Conservation (phyloP, 2,329 filamentous ascomycete species). For the Phyllosticta paracitricarpa region DNA sequence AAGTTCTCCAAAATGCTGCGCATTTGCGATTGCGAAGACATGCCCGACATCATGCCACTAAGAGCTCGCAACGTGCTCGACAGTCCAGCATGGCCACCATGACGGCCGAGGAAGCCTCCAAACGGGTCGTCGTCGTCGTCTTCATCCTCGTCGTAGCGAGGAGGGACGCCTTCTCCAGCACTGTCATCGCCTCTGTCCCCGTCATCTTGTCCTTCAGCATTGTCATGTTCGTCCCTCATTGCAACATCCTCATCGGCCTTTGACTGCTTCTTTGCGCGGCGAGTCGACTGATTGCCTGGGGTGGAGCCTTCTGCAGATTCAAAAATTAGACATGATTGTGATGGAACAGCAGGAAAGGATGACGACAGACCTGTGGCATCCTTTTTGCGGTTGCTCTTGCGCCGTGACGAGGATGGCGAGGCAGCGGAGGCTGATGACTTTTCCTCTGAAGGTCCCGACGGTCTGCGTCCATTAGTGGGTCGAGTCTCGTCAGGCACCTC, state of each 20-base stretch:
- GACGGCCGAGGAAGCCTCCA: constrained; percentile 56
- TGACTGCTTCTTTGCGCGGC: constrained; percentile 22
- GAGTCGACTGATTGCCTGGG: constrained; percentile 21
- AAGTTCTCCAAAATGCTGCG: constrained; percentile 53
- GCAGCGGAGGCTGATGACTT: constrained; percentile 44
- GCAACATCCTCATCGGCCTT: constrained; percentile 53
- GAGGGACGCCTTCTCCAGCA: constrained; percentile 54
- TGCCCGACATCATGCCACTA: constrained; percentile 83
- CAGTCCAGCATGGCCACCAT: constrained; percentile 52
- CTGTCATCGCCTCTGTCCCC: constrained; percentile 39
- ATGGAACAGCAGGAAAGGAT: neutral
- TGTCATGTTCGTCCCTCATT: constrained; percentile 58
- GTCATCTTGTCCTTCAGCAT: constrained; percentile 41
- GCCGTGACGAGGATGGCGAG: constrained; percentile 55
- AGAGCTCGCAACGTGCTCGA: constrained; percentile 76
- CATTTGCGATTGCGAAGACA: constrained; percentile 60
- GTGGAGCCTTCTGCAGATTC: constrained; percentile 12
- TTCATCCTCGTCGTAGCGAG: constrained; percentile 40
- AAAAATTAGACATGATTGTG: neutral
- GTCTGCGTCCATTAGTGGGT: constrained; percentile 34
- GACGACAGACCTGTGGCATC: constrained; percentile 39
- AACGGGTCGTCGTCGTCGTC: constrained; percentile 53
- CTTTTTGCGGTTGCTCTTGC: constrained; percentile 68
- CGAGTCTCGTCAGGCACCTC: constrained; percentile 8
- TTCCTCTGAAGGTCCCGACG: constrained; percentile 55